These are phyloP conservation scores for Puccinia horiana DNA, from an alignment of 1,284 basidiomycete genomes.

Conservation along the genomic window DNA sequence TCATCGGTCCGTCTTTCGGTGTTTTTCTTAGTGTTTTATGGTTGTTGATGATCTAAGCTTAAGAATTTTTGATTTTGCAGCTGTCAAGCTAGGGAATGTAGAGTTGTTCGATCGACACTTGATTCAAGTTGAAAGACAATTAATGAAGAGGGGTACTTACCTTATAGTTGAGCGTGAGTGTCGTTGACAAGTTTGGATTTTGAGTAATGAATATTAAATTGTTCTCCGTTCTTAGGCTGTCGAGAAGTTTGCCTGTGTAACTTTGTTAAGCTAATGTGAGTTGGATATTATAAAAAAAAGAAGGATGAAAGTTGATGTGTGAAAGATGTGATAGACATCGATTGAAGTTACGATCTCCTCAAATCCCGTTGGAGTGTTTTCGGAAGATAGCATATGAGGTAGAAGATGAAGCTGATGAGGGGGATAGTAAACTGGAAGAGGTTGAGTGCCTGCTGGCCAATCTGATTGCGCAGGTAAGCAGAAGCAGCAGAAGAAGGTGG, in stretches of 20 bases:
- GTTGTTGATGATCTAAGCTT: not conserved
- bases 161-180: constrained; percentile 43
- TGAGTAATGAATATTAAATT: not conserved
- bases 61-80: not conserved
- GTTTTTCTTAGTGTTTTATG: not conserved
- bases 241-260: constrained; percentile 47
- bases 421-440: constrained; percentile 29
- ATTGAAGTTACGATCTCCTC: constrained; percentile 18
- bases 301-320: not conserved
- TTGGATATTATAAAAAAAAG: not conserved
- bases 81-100: constrained; percentile 36
- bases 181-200: not conserved
- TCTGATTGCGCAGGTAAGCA: constrained; percentile 43
- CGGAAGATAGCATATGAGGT: constrained; percentile 33
- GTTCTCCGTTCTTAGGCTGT: constrained; percentile 18
- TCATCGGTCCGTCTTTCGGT: constrained; percentile 20
- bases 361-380: constrained; percentile 39
- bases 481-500: not conserved
- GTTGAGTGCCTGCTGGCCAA: constrained; percentile 46
- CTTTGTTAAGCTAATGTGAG: constrained; percentile 47
- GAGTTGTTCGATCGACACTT: constrained; percentile 43
- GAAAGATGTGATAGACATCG: constrained; percentile 15
- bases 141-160: constrained; percentile 45
- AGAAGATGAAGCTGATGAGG: constrained; percentile 14
- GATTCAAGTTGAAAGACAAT: constrained; percentile 23